Evolutionary conservation across 225 moss, liverwort and hornwort species (phyloP).

Genomic region (Polytrichum formosum): DNA sequence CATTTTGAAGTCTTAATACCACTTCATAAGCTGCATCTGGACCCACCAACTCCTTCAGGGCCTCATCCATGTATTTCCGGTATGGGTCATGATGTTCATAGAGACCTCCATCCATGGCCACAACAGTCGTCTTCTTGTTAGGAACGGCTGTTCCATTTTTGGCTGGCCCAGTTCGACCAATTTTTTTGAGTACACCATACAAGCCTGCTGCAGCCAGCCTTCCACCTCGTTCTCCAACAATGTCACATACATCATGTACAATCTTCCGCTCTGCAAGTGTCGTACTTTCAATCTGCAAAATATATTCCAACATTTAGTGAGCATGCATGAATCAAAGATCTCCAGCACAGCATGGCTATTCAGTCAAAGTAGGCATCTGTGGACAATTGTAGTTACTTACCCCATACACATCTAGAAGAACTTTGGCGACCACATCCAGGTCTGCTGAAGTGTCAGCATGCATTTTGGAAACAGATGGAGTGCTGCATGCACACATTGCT

Average conservation of each 20-base stretch:
- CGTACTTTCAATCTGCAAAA: conserved; percentile 61
- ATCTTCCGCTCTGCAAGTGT: conserved; percentile 71
- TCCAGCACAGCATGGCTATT: not conserved
- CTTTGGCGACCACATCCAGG: conserved; percentile 61
- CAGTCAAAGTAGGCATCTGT: not conserved
- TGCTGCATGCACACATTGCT: conserved; percentile 44
- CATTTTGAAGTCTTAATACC: conserved; percentile 74
- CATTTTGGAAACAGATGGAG: conserved; percentile 84
- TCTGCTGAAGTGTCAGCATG: conserved; percentile 73
- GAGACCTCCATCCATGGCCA: conserved; percentile 93
- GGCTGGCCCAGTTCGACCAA: conserved; percentile 52
- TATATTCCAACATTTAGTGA: not conserved
- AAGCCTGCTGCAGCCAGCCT: conserved; percentile 92
- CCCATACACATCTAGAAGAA: conserved; percentile 68
- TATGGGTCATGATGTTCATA: conserved; percentile 81
- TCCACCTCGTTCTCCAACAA: conserved; percentile 78
- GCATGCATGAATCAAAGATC: not conserved
- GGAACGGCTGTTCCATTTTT: conserved; percentile 36
- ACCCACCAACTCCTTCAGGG: conserved; percentile 75
- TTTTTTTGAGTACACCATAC: conserved; percentile 75
- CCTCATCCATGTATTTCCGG: conserved; percentile 69
- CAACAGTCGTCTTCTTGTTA: conserved; percentile 71
- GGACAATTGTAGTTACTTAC: conserved; percentile 31
- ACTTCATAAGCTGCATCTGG: conserved; percentile 66
- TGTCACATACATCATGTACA: conserved; percentile 72